Base-by-base conservation (phyloP, 1,284 basidiomycete genomes). In the Pseudozyma tsukubaensis region DNA sequence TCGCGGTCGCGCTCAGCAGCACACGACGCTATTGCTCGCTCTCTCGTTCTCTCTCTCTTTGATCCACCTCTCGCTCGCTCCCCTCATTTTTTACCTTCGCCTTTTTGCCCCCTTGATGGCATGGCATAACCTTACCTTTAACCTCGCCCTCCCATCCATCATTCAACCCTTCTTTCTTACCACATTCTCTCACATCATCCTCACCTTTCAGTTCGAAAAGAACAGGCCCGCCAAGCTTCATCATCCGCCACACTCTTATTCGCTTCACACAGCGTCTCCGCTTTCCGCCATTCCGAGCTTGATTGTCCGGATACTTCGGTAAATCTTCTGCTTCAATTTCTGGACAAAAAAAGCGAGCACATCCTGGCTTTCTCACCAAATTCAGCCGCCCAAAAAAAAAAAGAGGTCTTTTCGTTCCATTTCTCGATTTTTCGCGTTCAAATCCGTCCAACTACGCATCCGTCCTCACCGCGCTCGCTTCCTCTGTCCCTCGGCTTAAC, bases 371-470 rank as follows among this genome's bases (percentile, higher is more conserved):
- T 48, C 49, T 44, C 40, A 14, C 11, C 44, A 50, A 45, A 8
- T 32, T 36, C 45, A 49, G 24, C 8, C n/a, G 18, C 19, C 34
- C 29, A 36, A 12, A 18, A 50, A 50, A 55, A 43, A 55, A 48
- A 54, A 34, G 29, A 34, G 44, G 35, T 43, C 24, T 29, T 29
- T 29, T 29, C 3, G 24, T 29, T 29, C 24, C 6, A 58, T 47
- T 59, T 56, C 55, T 47, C 52, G 39, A 14, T 18, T 39, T 47
- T 57, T 48, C 42, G 50, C 53, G 53, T n/a, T 32, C 29, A 35
- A 32, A 49, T 55, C 53, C 50, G 59, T 68, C 63, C 7, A 59
- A 35, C 50, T 49, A 61, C 58, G 59, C 65, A 61, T 68, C 49
- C 59, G 64, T 66, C 47, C 24, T n/a, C 21, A 40, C 40, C 45